A percentile compares a stretch with the other conserved stretches of the same genome.
phyloP scores from a whole-genome alignment of 352 stramenopile species.

The Thalassiosira hispida region DNA sequence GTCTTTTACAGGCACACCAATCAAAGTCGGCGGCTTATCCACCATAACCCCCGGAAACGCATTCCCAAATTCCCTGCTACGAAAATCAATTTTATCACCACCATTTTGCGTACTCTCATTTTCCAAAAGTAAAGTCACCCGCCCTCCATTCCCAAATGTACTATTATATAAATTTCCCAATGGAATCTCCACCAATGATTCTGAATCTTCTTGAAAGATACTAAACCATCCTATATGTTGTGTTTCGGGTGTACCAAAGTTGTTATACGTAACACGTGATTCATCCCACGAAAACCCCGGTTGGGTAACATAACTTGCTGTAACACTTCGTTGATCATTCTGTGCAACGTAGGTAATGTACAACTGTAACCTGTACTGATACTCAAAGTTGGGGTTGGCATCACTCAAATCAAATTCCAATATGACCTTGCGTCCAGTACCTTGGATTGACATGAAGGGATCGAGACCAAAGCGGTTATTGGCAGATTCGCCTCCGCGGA shows the following conservation, averaged over 20 bases:
- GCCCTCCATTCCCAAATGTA: not conserved
- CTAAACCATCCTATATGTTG: constrained; percentile 16
- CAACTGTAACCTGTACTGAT: constrained; percentile 31
- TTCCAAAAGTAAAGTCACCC: constrained; percentile 31
- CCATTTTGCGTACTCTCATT: constrained; percentile 3
- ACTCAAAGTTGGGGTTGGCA: constrained; percentile 7
- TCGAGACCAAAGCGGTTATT: constrained; percentile 19
- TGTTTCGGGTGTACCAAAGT: constrained; percentile 8
- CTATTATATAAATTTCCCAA: constrained; percentile 18
- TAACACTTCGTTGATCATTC: constrained; percentile 16
- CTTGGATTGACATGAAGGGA: constrained; percentile 27
- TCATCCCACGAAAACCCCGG: constrained; percentile 24
- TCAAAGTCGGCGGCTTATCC: constrained; percentile 21
- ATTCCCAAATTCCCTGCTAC: constrained; percentile 2
- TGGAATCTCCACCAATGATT: constrained; percentile 21
- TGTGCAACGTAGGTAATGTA: constrained; percentile 29
- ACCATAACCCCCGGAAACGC: constrained; percentile 12
- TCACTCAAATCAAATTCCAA: constrained; percentile 42
- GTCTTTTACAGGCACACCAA: constrained; percentile 28
- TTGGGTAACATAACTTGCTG: not conserved
- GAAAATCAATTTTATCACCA: constrained; percentile 40
- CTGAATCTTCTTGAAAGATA: constrained; percentile 3
- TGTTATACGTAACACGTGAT: constrained; percentile 26
- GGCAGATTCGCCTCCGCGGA: constrained; percentile 19
- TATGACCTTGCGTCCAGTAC: constrained; percentile 21